Conservation (phyloP, 176 grass and related monocot species). For the Eleusine coracana region DNA sequence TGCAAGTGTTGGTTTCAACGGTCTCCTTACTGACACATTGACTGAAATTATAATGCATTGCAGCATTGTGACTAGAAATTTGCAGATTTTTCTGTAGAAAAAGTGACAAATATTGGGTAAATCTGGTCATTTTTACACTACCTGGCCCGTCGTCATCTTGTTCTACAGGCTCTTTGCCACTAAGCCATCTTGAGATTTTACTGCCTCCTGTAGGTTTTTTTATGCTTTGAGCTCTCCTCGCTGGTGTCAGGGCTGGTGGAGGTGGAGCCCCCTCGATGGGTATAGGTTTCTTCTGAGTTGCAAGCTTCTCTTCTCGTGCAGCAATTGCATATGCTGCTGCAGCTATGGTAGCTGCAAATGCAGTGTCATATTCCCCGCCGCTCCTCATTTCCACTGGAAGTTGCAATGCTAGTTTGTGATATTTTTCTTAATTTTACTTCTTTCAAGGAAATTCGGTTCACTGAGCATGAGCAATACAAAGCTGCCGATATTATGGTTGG, state of each 20-base stretch:
- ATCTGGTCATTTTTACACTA: conserved; percentile 23
- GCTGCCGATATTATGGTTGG: background rate
- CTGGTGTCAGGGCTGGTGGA: background rate
- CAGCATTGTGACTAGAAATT: background rate
- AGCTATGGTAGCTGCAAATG: conserved; percentile 57
- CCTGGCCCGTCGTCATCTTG: conserved; percentile 59
- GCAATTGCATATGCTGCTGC: conserved; percentile 72
- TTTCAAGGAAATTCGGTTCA: background rate
- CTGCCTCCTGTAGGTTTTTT: conserved; percentile 55
- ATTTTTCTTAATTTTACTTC: background rate
- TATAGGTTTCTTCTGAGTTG: conserved; percentile 40
- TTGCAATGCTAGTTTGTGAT: conserved; percentile 30
- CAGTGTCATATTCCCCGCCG: conserved; percentile 35
- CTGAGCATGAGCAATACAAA: background rate
- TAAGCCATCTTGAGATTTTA: conserved; percentile 73
- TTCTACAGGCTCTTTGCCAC: conserved; percentile 52
- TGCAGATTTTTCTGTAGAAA: background rate
- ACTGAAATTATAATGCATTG: conserved; percentile 40
- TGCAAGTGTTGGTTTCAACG: conserved; percentile 35
- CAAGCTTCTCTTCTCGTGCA: conserved; percentile 52
- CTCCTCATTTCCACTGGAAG: conserved; percentile 50
- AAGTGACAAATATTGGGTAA: background rate
- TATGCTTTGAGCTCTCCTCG: conserved; percentile 47
- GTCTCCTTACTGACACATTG: conserved; percentile 41
- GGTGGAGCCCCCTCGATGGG: background rate